Conservation (phyloP, 768 basidiomycete species). For the Mycena chlorophos region DNA sequence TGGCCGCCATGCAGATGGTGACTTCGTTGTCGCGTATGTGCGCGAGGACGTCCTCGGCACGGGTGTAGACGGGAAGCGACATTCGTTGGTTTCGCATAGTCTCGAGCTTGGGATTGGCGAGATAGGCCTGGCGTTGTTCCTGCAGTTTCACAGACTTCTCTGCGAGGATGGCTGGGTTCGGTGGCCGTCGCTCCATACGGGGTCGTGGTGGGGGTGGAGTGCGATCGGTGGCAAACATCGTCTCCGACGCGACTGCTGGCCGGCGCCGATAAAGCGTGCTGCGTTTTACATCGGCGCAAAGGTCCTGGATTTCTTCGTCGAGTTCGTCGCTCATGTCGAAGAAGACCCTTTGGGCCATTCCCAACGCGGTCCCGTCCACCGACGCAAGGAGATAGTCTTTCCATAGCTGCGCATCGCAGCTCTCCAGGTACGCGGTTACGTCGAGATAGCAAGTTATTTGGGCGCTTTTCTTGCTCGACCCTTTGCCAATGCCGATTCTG, state of each 20-base stretch:
- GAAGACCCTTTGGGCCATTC: slow-evolving; percentile 66
- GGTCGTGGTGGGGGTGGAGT: slow-evolving; percentile 3
- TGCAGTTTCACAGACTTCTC: slow-evolving; percentile 61
- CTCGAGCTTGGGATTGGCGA: slow-evolving; percentile 57
- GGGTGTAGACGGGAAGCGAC: slow-evolving; percentile 73
- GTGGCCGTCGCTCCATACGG: slow-evolving; percentile 22
- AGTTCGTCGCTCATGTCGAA: slow-evolving; percentile 65
- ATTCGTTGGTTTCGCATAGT: slow-evolving; percentile 67
- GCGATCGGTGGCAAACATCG: slow-evolving; percentile 10
- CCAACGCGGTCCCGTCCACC: slow-evolving; percentile 66
- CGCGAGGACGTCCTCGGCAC: slow-evolving; percentile 62
- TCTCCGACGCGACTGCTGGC: slow-evolving; percentile 36
- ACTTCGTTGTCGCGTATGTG: slow-evolving; percentile 79
- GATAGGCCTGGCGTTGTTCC: slow-evolving; percentile 57
- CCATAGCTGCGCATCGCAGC: slow-evolving; percentile 84
- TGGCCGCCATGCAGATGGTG: slow-evolving; percentile 85
- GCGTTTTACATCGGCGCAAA: slow-evolving; percentile 65
- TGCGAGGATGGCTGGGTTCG: slow-evolving; percentile 32
- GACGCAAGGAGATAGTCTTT: slow-evolving; percentile 59
- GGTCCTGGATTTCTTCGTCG: slow-evolving; percentile 68
- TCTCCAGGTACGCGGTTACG: slow-evolving; percentile 82
- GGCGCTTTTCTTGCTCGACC: slow-evolving; percentile 68
- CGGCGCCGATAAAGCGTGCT: slow-evolving; percentile 68
- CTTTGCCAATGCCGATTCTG: slow-evolving; percentile 80
- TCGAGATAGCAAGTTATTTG: slow-evolving; percentile 79